A percentile compares a stretch with the other conserved stretches of the same genome.
phyloP scores from a whole-genome alignment of 257 asterid genomes.

The Nicotiana obtusifolia region DNA sequence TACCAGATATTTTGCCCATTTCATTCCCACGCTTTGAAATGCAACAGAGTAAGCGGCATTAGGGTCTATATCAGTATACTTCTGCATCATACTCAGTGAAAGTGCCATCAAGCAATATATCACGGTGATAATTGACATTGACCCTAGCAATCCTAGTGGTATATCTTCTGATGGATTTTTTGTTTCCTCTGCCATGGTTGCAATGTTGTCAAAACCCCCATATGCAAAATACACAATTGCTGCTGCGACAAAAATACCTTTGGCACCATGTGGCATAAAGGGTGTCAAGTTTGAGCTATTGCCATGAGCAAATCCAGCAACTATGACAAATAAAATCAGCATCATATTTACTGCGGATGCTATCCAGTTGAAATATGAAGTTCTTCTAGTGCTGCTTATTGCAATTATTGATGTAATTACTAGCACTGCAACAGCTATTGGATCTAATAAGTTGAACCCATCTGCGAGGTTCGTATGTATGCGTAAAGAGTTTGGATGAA shows the following conservation, averaged over 20 bases:
- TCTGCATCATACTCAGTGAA: constrained; percentile 48
- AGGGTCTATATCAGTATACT: constrained; percentile 37
- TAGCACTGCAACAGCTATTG: constrained; percentile 44
- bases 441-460: constrained; percentile 41
- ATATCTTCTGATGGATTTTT: constrained; percentile 43
- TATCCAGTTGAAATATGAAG: constrained; percentile 54
- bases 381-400: constrained; percentile 38
- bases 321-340: constrained; percentile 46
- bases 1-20: constrained; percentile 53
- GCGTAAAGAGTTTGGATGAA: constrained; percentile 39
- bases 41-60: constrained; percentile 52
- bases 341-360: constrained; percentile 45
- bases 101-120: constrained; percentile 65
- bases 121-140: constrained; percentile 58
- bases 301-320: constrained; percentile 51
- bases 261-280: constrained; percentile 40
- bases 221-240: constrained; percentile 55
- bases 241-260: constrained; percentile 55
- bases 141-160: constrained; percentile 52
- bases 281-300: constrained; percentile 39
- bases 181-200: constrained; percentile 63
- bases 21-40: constrained; percentile 51
- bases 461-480: constrained; percentile 35
- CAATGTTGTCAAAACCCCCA: constrained; percentile 48
- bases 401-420: constrained; percentile 32